Base-by-base conservation (phyloP, 2,329 filamentous ascomycete genomes). In the Incumbomyces lentus region DNA sequence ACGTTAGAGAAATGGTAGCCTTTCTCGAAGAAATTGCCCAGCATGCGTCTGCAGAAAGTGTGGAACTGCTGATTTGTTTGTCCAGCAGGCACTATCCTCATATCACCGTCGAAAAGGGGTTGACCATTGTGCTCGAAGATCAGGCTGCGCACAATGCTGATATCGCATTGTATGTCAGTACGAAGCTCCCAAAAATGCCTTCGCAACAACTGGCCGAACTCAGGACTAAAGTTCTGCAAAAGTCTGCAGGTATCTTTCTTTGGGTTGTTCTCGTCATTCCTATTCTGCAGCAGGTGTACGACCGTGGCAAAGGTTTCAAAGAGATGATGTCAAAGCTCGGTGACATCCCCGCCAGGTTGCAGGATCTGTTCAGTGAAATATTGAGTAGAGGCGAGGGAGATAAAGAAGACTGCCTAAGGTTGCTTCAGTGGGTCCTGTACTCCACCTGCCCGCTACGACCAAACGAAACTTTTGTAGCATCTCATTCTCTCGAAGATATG, bases 201-300 rank as follows among this genome's bases (percentile, higher is more conserved):
- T n/a, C n/a, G n/a, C n/a, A n/a, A 33, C 31, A 33, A 10, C 10
- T 33, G 31, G 31, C 10, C 8, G 37, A 40, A 13, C 18, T 40
- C 7, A 3, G 16, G 13, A 3, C 4, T 13, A 18, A 55, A 2
- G 41, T 74, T 17, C 55, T 56, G 3, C 35, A 58, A 6, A 68
- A 64, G 26, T 58, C 69, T 0, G 61, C 60, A 0, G 67, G 69
- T 0, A 57, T 73, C 8, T 26, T 26, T 8, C 22, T 26, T 8
- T 26, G 22, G 22, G 22, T 26, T 8, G 22, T 26, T 8, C 5
- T 72, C 0, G 69, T 71, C 2, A 60, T 72, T 1, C 47, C 60
- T 4, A 70, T 72, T 3, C 55, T 75, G 1, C 70, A 73, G 39
- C 63, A 63, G 37, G 66, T 68, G 47, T 62, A 56, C 44, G 57